Percentiles rank a stretch among this genome's conserved stretches.
These are phyloP conservation scores for Chimonanthus praecox DNA, from an alignment of 164 flowering plant species.

Conservation along the genomic window DNA sequence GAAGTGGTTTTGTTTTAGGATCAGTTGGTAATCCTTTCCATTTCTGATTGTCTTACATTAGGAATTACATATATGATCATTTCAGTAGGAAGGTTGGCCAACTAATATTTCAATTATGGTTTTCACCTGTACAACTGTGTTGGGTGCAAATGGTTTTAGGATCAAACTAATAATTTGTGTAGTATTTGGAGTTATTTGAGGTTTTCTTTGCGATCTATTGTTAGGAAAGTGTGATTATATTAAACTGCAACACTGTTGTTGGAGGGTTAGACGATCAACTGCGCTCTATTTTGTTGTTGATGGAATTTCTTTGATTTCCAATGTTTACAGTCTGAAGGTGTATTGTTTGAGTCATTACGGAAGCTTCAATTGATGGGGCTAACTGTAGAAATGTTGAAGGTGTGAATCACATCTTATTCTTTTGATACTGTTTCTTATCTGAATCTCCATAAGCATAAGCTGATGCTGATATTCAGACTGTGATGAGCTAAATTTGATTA, in stretches of 20 bases:
- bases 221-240: too few species aligned
- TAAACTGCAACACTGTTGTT: neutral
- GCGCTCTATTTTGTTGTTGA: neutral
- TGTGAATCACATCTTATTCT: slow-evolving; percentile 15
- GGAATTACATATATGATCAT: neutral
- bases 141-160: neutral
- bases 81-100: neutral
- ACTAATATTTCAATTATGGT: neutral
- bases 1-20: neutral
- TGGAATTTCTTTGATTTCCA: slow-evolving; percentile 1
- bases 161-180: neutral
- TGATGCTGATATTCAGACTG: neutral
- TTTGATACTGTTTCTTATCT: neutral
- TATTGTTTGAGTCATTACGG: slow-evolving; percentile 64
- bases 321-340: slow-evolving; percentile 50
- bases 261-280: neutral
- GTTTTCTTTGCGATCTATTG: neutral
- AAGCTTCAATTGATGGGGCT: slow-evolving; percentile 75
- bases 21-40: neutral
- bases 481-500: neutral
- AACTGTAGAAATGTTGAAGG: slow-evolving; percentile 65
- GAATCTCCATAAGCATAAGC: neutral
- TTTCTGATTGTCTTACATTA: neutral
- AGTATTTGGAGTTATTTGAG: too few species aligned
- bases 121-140: neutral